These are phyloP conservation scores for Crepidotus sp. DNA, from an alignment of 1,284 basidiomycete species.

Conservation along the genomic window DNA sequence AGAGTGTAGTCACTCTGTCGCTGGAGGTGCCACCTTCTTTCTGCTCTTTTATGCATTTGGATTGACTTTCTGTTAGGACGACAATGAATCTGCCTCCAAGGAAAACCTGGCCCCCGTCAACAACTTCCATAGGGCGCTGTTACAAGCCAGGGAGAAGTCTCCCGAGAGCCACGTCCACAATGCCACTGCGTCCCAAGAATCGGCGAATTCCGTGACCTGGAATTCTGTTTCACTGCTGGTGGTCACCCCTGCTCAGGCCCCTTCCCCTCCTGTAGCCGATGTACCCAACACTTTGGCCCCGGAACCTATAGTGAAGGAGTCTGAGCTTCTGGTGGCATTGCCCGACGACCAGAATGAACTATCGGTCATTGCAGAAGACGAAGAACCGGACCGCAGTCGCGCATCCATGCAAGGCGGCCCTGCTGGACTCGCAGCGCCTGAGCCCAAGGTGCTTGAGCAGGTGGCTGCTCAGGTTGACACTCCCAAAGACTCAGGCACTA, in stretches of 20 bases:
- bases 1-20: conserved; percentile 31
- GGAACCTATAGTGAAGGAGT: background rate
- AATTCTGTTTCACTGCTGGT: background rate
- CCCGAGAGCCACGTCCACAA: background rate
- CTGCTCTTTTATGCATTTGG: background rate
- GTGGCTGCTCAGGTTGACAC: background rate
- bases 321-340: background rate
- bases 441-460: background rate
- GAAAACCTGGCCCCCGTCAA: conserved; percentile 40
- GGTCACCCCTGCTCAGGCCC: background rate
- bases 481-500: background rate
- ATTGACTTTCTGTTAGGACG: conserved; percentile 24
- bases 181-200: background rate
- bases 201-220: background rate
- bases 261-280: background rate
- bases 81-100: conserved; percentile 23
- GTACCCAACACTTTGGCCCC: background rate
- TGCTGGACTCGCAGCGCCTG: background rate
- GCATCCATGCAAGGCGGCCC: conserved; percentile 18
- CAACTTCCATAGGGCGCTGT: conserved; percentile 41
- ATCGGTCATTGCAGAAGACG: conserved; percentile 65
- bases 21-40: conserved; percentile 35
- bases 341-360: conserved; percentile 33
- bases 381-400: conserved; percentile 43
- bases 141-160: conserved; percentile 29